phyloP scores from a whole-genome alignment of 805 yeast species.

The Ogataea salicorniae region DNA sequence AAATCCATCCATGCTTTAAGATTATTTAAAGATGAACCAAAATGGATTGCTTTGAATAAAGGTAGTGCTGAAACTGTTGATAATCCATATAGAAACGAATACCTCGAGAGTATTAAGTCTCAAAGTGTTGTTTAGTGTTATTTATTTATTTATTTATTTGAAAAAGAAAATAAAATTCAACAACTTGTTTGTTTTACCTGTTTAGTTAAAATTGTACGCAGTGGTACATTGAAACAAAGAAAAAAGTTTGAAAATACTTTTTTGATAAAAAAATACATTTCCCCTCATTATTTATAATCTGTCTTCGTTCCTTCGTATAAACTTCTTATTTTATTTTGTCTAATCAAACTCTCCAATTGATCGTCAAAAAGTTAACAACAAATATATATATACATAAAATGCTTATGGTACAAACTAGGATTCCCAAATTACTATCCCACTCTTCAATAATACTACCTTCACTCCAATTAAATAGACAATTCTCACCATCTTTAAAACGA shows the following conservation, averaged over 20 bases:
- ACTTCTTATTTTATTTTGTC: background rate
- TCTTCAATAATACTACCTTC: background rate
- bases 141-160: background rate
- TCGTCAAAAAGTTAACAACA: background rate
- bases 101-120: constrained; percentile 31
- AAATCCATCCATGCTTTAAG: constrained; percentile 73
- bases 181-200: too few relatives aligned
- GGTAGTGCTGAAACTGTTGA: constrained; percentile 33
- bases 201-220: too few relatives aligned
- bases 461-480: background rate
- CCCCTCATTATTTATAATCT: background rate
- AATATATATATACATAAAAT: too few relatives aligned
- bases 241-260: background rate
- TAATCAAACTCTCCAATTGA: background rate
- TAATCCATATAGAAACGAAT: constrained; percentile 41
- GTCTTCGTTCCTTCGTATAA: background rate
- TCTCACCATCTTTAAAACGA: background rate
- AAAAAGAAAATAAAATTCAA: too few relatives aligned
- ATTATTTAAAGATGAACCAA: constrained; percentile 90
- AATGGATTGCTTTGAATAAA: constrained; percentile 85
- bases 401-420: background rate
- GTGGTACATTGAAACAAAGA: too few relatives aligned
- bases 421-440: background rate
- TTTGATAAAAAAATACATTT: background rate
- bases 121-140: background rate